phyloP scores from a whole-genome alignment of 179 eudicot genomes.

The Carnegiea gigantea region DNA sequence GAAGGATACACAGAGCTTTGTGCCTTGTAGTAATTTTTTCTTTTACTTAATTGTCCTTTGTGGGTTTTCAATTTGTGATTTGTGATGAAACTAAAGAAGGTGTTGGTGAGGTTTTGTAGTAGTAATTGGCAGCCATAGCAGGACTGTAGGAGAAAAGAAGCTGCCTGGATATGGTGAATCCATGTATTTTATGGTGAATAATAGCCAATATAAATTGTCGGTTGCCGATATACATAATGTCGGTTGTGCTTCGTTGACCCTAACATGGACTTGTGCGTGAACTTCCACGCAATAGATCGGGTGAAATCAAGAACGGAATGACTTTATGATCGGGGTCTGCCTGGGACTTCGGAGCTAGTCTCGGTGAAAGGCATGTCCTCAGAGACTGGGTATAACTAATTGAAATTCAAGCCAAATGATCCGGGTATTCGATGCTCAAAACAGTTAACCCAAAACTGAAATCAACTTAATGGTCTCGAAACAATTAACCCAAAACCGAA shows the following conservation, averaged over 20 bases:
- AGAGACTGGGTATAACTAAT: too few species aligned
- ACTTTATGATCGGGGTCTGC: too few species aligned
- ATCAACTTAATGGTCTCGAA: too few species aligned
- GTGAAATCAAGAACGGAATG: too few species aligned
- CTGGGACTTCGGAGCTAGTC: too few species aligned
- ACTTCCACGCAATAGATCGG: too few species aligned
- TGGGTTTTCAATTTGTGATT: constrained; percentile 7
- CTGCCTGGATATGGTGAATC: constrained; percentile 22
- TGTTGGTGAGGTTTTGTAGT: constrained; percentile 20
- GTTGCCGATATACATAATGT: constrained; percentile 12
- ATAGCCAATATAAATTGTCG: constrained; percentile 26
- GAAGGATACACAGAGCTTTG: constrained; percentile 15
- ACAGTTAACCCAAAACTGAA: too few species aligned
- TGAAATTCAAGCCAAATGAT: too few species aligned
- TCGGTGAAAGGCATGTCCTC: too few species aligned
- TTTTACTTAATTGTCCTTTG: background rate
- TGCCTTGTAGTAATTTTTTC: constrained; percentile 9
- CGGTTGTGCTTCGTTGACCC: background rate
- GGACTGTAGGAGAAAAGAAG: constrained; percentile 5
- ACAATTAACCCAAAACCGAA: too few species aligned
- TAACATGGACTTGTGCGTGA: too few species aligned
- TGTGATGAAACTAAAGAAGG: constrained; percentile 1
- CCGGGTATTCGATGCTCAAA: too few species aligned
- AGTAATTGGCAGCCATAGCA: constrained; percentile 17
- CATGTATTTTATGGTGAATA: constrained; percentile 24